phyloP scores from a whole-genome alignment of 2,329 filamentous ascomycete species.

The Paraconiothyrium brasiliense region DNA sequence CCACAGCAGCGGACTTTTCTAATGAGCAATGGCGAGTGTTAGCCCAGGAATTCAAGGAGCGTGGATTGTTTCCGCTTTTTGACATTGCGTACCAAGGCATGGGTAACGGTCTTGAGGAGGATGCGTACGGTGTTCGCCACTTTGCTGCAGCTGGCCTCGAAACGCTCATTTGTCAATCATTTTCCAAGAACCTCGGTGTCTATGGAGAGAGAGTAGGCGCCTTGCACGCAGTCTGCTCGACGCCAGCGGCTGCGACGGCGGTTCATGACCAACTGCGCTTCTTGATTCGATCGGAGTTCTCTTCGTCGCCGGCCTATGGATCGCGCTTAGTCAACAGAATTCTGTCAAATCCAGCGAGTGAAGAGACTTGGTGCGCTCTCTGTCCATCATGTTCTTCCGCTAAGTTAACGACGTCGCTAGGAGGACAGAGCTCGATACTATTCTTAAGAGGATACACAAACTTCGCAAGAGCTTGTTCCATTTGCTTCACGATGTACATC shows the following conservation, averaged over 20 bases:
- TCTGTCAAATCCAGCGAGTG: background rate
- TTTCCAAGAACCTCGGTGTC: constrained; percentile 52
- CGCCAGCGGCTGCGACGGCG: constrained; percentile 21
- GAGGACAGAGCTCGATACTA: no score
- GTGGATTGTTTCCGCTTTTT: constrained; percentile 43
- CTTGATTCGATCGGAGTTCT: constrained; percentile 40
- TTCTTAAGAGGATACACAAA: no score
- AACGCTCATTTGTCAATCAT: constrained; percentile 48
- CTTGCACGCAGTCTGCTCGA: constrained; percentile 34
- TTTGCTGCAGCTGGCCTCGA: constrained; percentile 38
- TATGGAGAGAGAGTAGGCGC: constrained; percentile 51
- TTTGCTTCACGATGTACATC: no score
- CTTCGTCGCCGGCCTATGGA: constrained; percentile 29
- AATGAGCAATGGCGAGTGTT: constrained; percentile 44
- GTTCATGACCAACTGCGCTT: constrained; percentile 39
- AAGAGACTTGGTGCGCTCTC: no score
- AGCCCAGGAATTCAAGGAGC: constrained; percentile 27
- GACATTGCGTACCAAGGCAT: constrained; percentile 53
- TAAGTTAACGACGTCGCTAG: no score
- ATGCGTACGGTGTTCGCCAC: constrained; percentile 40
- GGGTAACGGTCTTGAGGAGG: constrained; percentile 45
- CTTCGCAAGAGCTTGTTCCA: no score
- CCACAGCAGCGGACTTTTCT: constrained; percentile 46
- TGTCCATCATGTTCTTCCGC: background rate
- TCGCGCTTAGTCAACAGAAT: background rate